A percentile compares a stretch with the other conserved stretches of the same genome.
Evolutionary conservation across 176 grass and related monocot genomes (phyloP).

Genomic region (Eragrostis nindensis): DNA sequence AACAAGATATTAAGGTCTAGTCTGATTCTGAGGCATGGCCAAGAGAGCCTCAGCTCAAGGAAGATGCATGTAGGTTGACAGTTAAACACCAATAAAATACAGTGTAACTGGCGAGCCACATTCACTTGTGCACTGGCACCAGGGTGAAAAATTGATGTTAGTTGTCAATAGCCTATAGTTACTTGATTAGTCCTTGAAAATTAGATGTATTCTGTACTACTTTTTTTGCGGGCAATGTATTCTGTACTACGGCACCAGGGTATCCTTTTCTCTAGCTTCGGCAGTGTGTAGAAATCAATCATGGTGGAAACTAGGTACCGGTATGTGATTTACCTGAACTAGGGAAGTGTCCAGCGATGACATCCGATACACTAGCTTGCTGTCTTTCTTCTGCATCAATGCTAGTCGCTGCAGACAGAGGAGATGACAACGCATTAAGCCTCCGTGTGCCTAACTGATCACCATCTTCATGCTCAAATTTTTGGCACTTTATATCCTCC

Average conservation of each 20-base stretch:
- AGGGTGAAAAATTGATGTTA: too few species aligned
- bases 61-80: not conserved
- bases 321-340: conserved; percentile 42
- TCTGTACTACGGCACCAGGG: too few species aligned
- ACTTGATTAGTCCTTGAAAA: too few species aligned
- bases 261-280: too few species aligned
- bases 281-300: not conserved
- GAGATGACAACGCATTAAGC: conserved; percentile 4
- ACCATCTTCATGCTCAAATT: conserved; percentile 44
- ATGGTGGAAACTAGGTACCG: not conserved
- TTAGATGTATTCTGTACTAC: too few species aligned
- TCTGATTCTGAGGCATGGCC: not conserved
- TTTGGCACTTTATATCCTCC: conserved; percentile 39
- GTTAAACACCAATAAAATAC: not conserved
- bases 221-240: too few species aligned
- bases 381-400: conserved; percentile 45
- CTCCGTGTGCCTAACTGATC: too few species aligned
- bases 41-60: not conserved
- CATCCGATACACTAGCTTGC: conserved; percentile 17
- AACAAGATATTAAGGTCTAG: too few species aligned
- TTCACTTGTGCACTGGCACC: too few species aligned
- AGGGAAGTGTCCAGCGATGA: conserved; percentile 29
- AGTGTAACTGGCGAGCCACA: not conserved
- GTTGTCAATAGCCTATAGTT: too few species aligned
- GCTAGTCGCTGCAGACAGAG: conserved; percentile 33